phyloP scores from a whole-genome alignment of 495 filamentous ascomycete genomes.

The Cladorrhinum samala region DNA sequence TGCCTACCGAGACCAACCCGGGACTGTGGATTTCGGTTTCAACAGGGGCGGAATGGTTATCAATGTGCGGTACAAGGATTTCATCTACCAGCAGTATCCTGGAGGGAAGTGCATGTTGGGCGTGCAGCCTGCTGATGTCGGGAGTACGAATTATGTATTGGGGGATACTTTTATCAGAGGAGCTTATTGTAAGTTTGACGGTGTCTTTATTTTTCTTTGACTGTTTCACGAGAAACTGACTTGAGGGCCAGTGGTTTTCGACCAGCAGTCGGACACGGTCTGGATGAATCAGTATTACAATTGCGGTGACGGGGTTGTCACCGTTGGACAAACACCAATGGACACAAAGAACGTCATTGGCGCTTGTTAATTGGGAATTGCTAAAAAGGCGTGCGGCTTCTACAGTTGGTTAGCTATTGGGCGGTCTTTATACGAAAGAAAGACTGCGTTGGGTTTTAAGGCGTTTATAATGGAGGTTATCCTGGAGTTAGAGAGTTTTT shows the following conservation, averaged over 20 bases:
- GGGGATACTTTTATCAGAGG: constrained; percentile 41
- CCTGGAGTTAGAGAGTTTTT: no score
- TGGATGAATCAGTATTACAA: constrained; percentile 44
- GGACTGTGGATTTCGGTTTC: constrained; percentile 41
- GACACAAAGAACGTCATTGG: constrained; percentile 20
- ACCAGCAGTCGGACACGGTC: constrained; percentile 37
- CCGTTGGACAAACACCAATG: constrained; percentile 16
- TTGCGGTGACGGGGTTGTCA: constrained; percentile 30
- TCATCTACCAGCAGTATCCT: constrained; percentile 34
- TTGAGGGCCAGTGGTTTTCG: constrained; percentile 34
- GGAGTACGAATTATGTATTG: constrained; percentile 30
- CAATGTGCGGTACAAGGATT: constrained; percentile 39
- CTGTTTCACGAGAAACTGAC: constrained; percentile 3
- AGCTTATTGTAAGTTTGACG: constrained; percentile 34
- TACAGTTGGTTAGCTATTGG: no score
- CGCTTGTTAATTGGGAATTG: constrained; percentile 17
- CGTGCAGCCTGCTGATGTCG: constrained; percentile 33
- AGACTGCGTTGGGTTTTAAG: no score
- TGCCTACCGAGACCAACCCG: constrained; percentile 24
- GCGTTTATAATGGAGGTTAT: no score
- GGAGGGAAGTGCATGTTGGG: constrained; percentile 33
- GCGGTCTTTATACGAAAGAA: no score
- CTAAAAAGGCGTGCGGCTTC: no score
- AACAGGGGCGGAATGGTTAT: constrained; percentile 38
- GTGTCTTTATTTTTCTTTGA: neutral